phyloP scores from a whole-genome alignment of 2,329 filamentous ascomycete species.

The Claviceps purpurea region DNA sequence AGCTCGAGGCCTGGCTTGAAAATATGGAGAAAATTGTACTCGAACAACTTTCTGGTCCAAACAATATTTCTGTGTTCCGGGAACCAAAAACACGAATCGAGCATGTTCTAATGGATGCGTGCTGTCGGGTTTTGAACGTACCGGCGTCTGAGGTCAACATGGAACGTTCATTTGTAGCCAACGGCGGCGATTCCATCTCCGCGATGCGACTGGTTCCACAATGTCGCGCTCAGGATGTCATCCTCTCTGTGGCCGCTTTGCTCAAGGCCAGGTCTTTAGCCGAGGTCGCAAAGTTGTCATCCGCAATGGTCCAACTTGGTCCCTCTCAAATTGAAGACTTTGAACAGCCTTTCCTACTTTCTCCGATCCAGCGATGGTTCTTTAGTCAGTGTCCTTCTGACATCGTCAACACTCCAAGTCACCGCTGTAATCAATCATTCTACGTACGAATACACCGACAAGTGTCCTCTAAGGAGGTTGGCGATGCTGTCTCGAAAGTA shows the following conservation, averaged over 20 bases:
- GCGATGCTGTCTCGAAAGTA: constrained; percentile 1
- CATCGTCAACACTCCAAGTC: not conserved
- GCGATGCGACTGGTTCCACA: constrained; percentile 29
- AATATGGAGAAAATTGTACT: not conserved
- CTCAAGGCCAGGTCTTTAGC: constrained; percentile 1
- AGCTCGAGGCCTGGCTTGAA: constrained; percentile 1
- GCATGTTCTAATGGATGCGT: constrained; percentile 15
- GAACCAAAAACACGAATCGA: constrained; percentile 1
- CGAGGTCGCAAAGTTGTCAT: not conserved
- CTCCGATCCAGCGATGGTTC: constrained; percentile 7
- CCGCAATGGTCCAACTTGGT: not conserved
- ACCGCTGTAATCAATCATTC: constrained; percentile 1
- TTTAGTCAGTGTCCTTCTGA: constrained; percentile 1
- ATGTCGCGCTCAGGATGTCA: constrained; percentile 17
- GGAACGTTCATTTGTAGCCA: constrained; percentile 22
- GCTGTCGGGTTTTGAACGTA: constrained; percentile 28
- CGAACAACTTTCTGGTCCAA: not conserved
- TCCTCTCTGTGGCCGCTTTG: constrained; percentile 14
- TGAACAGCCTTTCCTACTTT: not conserved
- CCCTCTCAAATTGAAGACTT: not conserved
- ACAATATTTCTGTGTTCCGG: not conserved
- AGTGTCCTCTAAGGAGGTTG: not conserved
- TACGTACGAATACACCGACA: not conserved
- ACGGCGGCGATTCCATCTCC: constrained; percentile 31
- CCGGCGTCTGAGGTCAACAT: constrained; percentile 15